phyloP scores from a whole-genome alignment of 2,329 filamentous ascomycete genomes.

The Pyricularia sp. region DNA sequence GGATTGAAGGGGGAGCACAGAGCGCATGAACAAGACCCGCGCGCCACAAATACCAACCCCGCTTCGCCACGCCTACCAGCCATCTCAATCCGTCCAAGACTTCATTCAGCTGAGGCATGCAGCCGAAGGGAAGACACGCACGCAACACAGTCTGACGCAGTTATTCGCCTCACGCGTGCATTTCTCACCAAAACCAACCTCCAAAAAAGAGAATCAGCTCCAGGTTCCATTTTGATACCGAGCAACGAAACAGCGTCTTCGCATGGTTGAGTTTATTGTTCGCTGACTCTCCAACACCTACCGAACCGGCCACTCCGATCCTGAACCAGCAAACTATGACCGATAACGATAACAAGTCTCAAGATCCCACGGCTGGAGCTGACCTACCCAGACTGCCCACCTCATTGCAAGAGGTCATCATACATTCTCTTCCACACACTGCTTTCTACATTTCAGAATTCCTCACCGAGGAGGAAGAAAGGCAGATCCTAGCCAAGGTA shows the following conservation, averaged over 20 bases:
- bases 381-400: conserved; percentile 22
- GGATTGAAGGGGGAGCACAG: too few relatives aligned
- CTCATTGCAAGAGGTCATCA: conserved; percentile 35
- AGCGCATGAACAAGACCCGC: neutral
- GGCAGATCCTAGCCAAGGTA: conserved; percentile 57
- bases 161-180: neutral
- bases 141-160: neutral
- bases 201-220: neutral
- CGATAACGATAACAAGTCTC: neutral
- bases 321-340: neutral
- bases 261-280: neutral
- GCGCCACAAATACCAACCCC: neutral
- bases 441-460: conserved; percentile 85
- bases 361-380: neutral
- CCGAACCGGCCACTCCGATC: neutral
- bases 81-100: neutral
- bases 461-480: conserved; percentile 64
- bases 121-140: neutral
- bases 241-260: too few relatives aligned
- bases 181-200: neutral
- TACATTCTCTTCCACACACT: conserved; percentile 43
- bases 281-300: neutral
- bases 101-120: neutral
- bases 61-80: neutral
- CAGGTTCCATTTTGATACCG: neutral